Conservation (phyloP, 148 eudicot species). For the Vaccinium darrowii region DNA sequence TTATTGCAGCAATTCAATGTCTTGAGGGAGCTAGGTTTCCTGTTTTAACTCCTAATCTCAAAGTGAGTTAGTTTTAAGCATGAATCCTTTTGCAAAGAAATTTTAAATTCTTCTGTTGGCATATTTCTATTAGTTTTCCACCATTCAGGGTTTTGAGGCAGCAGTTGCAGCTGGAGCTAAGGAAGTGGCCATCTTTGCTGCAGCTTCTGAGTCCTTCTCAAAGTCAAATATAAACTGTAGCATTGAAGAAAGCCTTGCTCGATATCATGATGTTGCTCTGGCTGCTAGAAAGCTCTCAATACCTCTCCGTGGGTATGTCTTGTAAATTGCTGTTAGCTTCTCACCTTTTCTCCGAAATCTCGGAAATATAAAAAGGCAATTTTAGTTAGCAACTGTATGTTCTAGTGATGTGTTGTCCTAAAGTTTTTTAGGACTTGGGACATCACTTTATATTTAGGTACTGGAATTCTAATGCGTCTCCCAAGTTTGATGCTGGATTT, state of each 20-base stretch:
- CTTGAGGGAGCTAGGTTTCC: conserved; percentile 66
- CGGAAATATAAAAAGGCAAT: not conserved
- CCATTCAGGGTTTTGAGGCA: conserved; percentile 84
- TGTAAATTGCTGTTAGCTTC: conserved; percentile 3
- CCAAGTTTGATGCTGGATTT: conserved; percentile 5
- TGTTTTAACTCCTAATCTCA: conserved; percentile 93
- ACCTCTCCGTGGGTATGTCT: conserved; percentile 90
- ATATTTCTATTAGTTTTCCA: not conserved
- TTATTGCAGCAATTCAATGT: conserved; percentile 60
- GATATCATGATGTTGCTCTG: conserved; percentile 62
- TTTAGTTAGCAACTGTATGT: not conserved
- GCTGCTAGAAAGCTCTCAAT: conserved; percentile 68
- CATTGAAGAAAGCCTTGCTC: conserved; percentile 80
- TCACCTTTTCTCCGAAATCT: conserved; percentile 7
- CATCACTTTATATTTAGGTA: not conserved
- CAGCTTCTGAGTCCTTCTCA: conserved; percentile 97
- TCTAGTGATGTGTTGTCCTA: not conserved
- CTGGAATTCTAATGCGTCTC: conserved; percentile 10
- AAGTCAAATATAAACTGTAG: conserved; percentile 89
- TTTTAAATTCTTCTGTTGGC: not conserved
- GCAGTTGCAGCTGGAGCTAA: conserved; percentile 90
- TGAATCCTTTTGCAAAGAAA: not conserved
- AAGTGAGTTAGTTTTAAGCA: conserved; percentile 41
- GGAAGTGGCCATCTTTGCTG: conserved; percentile 96
- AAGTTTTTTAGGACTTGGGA: not conserved